phyloP scores from a whole-genome alignment of 2,329 filamentous ascomycete genomes.

The Colletotrichum shisoi region DNA sequence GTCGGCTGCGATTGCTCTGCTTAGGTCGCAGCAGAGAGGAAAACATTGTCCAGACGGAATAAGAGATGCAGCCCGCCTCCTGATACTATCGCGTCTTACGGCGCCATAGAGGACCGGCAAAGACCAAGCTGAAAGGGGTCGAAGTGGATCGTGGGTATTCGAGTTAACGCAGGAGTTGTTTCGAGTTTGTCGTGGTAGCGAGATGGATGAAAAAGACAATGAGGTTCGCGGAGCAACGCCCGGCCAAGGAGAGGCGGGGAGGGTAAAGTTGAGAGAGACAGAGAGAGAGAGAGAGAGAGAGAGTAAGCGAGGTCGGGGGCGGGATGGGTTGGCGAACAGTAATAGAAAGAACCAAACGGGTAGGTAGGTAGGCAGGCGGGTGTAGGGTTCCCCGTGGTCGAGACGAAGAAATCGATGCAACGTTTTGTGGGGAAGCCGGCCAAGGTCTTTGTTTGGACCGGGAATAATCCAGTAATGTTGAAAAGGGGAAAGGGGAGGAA shows the following conservation, averaged over 20 bases:
- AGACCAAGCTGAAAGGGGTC: constrained; percentile 9
- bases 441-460: constrained; percentile 18
- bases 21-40: constrained; percentile 40
- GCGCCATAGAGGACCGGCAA: constrained; percentile 30
- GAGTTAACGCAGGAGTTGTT: constrained; percentile 1
- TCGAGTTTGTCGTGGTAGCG: constrained; percentile 12
- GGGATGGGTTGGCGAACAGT: constrained; percentile 15
- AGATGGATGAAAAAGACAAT: neutral
- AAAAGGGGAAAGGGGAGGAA: neutral
- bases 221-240: constrained; percentile 11
- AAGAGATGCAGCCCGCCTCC: constrained; percentile 36
- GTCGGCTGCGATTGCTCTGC: constrained; percentile 37
- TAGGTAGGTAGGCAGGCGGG: constrained; percentile 10
- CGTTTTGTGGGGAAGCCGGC: constrained; percentile 35
- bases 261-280: neutral
- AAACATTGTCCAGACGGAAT: constrained; percentile 39
- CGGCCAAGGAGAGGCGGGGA: constrained; percentile 22
- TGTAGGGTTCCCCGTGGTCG: constrained; percentile 32
- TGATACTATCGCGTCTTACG: constrained; percentile 31
- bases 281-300: neutral
- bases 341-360: constrained; percentile 26
- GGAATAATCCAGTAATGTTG: constrained; percentile 1
- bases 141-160: constrained; percentile 4
- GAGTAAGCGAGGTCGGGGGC: neutral
- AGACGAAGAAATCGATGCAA: constrained; percentile 36